Conservation (phyloP, 2,329 filamentous ascomycete genomes). For the Trichoderma pleuroti region DNA sequence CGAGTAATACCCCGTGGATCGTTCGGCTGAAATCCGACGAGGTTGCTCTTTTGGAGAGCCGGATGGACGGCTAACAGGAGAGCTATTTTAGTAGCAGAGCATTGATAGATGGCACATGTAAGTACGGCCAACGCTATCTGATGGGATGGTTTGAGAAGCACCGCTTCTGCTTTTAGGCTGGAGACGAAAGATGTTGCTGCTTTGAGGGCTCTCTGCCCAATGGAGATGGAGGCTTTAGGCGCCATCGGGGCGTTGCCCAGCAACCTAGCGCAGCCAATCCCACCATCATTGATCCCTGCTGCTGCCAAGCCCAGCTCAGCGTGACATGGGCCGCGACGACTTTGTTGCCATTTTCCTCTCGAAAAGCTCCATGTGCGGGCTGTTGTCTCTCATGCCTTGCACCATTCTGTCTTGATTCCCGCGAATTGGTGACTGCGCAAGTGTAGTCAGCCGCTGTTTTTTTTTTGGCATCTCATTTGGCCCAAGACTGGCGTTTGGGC, state of each 20-base stretch:
- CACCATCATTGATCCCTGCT: neutral
- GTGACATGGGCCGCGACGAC: neutral
- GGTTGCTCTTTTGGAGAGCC: neutral
- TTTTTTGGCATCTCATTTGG: neutral
- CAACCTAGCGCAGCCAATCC: constrained; percentile 10
- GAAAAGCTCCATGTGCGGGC: neutral
- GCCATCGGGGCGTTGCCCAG: constrained; percentile 16
- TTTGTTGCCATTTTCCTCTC: neutral
- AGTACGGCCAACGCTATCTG: neutral
- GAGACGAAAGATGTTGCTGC: neutral
- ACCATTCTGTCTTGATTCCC: neutral
- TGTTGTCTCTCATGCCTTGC: neutral
- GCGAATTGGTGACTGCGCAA: neutral
- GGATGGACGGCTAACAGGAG: neutral
- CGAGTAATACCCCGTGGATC: neutral
- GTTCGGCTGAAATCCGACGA: neutral
- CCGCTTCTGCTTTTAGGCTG: neutral
- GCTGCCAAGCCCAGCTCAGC: neutral
- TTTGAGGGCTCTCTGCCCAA: neutral
- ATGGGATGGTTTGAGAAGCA: neutral
- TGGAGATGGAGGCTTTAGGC: neutral
- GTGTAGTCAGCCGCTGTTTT: neutral
- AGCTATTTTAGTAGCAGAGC: neutral
- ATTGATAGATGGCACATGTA: neutral
- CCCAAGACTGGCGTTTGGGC: neutral